Conservation (phyloP, 139 green algal species). For the Tetratostichococcus sp. region DNA sequence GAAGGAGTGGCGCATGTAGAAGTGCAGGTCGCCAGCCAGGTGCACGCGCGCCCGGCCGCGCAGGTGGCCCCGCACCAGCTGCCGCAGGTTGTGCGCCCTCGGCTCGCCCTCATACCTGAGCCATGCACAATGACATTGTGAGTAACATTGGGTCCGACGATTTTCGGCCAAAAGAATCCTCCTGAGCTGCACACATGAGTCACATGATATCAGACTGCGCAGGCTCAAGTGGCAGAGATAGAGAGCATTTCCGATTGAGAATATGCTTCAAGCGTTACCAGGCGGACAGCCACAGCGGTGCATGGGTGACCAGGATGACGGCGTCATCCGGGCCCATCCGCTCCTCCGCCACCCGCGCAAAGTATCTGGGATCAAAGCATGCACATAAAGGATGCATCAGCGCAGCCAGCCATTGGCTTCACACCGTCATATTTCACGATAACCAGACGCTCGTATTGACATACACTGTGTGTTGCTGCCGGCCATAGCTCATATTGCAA, state of each 20-base stretch:
- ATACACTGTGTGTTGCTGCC: background rate
- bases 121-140: background rate
- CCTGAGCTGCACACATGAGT: too few relatives aligned
- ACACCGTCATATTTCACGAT: too few relatives aligned
- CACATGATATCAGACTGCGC: too few relatives aligned
- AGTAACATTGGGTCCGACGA: too few relatives aligned
- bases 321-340: conserved; percentile 62
- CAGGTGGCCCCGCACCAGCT: conserved; percentile 77
- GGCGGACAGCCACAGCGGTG: conserved; percentile 78
- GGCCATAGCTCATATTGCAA: too few relatives aligned
- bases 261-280: conserved; percentile 72
- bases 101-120: conserved; percentile 26
- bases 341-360: conserved; percentile 79
- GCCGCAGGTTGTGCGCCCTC: conserved; percentile 57
- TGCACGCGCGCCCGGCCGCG: conserved; percentile 63
- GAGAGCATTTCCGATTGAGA: too few relatives aligned
- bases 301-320: conserved; percentile 83
- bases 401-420: too few relatives aligned
- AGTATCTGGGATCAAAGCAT: conserved; percentile 65
- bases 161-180: too few relatives aligned
- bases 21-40: conserved; percentile 84
- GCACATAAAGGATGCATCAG: too few relatives aligned
- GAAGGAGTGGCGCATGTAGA: conserved; percentile 85
- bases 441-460: background rate
- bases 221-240: too few relatives aligned